Percentiles rank a stretch among this genome's conserved stretches.
phyloP scores from a whole-genome alignment of 768 basidiomycete species.

The Pleurotus ostreatus region DNA sequence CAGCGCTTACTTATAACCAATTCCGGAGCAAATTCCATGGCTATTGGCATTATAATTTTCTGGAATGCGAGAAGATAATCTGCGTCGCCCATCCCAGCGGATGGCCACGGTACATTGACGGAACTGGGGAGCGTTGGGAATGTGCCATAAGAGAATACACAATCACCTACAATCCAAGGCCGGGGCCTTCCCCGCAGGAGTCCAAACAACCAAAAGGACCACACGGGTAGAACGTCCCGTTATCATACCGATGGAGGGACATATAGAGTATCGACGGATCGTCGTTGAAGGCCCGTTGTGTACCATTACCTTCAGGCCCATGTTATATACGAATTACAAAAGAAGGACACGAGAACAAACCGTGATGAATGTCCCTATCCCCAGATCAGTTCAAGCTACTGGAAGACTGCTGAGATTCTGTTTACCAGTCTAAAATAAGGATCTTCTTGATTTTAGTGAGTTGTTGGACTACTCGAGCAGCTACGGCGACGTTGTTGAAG shows the following conservation, averaged over 20 bases:
- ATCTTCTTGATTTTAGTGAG: conserved; percentile 70
- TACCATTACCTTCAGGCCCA: conserved; percentile 77
- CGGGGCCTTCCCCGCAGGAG: conserved; percentile 80
- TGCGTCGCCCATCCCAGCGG: conserved; percentile 83
- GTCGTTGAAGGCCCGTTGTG: conserved; percentile 92
- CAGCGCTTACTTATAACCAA: conserved; percentile 82
- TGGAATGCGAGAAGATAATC: conserved; percentile 98
- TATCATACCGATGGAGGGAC: conserved; percentile 92
- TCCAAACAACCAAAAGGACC: conserved; percentile 86
- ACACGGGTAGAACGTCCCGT: conserved; percentile 88
- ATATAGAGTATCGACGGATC: conserved; percentile 91
- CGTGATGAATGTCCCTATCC: conserved; percentile 94
- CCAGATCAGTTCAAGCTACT: conserved; percentile 7
- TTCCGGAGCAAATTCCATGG: conserved; percentile 93
- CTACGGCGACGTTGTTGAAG: conserved; percentile 97
- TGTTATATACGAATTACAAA: background rate
- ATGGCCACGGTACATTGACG: conserved; percentile 96
- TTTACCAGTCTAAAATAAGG: conserved; percentile 93
- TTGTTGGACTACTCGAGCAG: conserved; percentile 76
- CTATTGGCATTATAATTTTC: conserved; percentile 94
- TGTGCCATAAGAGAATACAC: conserved; percentile 3
- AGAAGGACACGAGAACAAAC: conserved; percentile 28
- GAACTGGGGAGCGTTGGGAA: conserved; percentile 46
- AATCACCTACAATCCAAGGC: conserved; percentile 75
- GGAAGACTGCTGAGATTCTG: conserved; percentile 9